phyloP scores from a whole-genome alignment of 2,329 filamentous ascomycete genomes.

The Pyrenophora tritici-repentis region DNA sequence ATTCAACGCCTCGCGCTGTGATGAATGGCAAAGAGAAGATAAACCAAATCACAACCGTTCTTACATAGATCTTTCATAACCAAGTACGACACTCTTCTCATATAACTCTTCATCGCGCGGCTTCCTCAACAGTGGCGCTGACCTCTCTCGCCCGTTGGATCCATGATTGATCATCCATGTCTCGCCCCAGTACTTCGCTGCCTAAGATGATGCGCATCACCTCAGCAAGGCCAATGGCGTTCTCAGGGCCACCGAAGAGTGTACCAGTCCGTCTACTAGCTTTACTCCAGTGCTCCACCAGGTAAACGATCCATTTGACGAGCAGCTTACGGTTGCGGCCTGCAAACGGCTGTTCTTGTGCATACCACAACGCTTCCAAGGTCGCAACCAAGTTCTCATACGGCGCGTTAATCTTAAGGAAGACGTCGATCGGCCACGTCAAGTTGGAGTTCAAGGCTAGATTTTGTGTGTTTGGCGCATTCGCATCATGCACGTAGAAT shows the following conservation, averaged over 20 bases:
- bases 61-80: conserved; percentile 9
- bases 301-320: conserved; percentile 65
- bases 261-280: conserved; percentile 59
- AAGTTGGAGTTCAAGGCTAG: conserved; percentile 35
- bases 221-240: conserved; percentile 53
- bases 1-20: conserved; percentile 39
- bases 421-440: conserved; percentile 68
- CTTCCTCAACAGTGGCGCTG: conserved; percentile 35
- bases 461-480: conserved; percentile 15
- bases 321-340: conserved; percentile 61
- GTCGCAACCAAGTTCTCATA: conserved; percentile 66
- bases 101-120: conserved; percentile 25
- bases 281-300: conserved; percentile 65
- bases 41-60: conserved; percentile 17
- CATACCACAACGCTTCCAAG: conserved; percentile 70
- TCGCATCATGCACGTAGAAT: conserved; percentile 53
- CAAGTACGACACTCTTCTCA: background rate
- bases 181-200: conserved; percentile 46
- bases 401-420: conserved; percentile 66
- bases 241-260: conserved; percentile 65
- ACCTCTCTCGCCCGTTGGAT: conserved; percentile 36
- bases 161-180: conserved; percentile 45
- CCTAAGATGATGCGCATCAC: conserved; percentile 50
- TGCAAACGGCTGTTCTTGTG: conserved; percentile 67
- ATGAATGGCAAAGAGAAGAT: conserved; percentile 20